Evolutionary conservation across 2,329 filamentous ascomycete species (phyloP).

Genomic region (Paracoccidioides lutzii): DNA sequence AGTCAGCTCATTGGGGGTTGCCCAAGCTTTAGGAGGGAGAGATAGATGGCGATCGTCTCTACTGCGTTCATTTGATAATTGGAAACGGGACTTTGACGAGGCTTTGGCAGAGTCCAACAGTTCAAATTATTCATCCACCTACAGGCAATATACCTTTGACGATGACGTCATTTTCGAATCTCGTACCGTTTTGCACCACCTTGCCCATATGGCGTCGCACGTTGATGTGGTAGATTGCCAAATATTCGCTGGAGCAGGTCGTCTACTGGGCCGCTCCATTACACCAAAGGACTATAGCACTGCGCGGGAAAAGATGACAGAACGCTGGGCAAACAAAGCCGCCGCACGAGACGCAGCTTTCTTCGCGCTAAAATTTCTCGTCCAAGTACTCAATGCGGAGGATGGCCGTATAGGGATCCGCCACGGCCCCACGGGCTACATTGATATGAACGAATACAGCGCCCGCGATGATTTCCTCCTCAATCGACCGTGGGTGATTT

Average conservation of each 20-base stretch:
- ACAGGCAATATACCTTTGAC: constrained; percentile 27
- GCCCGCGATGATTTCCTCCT: constrained; percentile 80
- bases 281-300: constrained; percentile 67
- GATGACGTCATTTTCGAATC: constrained; percentile 73
- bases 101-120: constrained; percentile 46
- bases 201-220: constrained; percentile 97
- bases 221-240: constrained; percentile 96
- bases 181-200: constrained; percentile 75
- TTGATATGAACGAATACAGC: constrained; percentile 45
- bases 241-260: constrained; percentile 79
- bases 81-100: constrained; percentile 85
- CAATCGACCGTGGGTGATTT: constrained; percentile 89
- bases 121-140: constrained; percentile 12
- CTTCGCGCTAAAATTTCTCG: constrained; percentile 80
- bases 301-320: constrained; percentile 71
- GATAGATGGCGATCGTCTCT: constrained; percentile 84
- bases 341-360: constrained; percentile 82
- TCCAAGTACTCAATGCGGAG: constrained; percentile 61
- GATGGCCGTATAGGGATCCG: constrained; percentile 27
- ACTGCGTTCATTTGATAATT: constrained; percentile 80
- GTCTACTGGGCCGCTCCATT: constrained; percentile 74
- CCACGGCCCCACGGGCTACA: background rate
- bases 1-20: constrained; percentile 72
- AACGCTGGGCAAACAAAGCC: constrained; percentile 77
- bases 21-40: constrained; percentile 66